phyloP scores from a whole-genome alignment of 1,284 basidiomycete genomes.

The Sporisorium iseilematis-ciliati region DNA sequence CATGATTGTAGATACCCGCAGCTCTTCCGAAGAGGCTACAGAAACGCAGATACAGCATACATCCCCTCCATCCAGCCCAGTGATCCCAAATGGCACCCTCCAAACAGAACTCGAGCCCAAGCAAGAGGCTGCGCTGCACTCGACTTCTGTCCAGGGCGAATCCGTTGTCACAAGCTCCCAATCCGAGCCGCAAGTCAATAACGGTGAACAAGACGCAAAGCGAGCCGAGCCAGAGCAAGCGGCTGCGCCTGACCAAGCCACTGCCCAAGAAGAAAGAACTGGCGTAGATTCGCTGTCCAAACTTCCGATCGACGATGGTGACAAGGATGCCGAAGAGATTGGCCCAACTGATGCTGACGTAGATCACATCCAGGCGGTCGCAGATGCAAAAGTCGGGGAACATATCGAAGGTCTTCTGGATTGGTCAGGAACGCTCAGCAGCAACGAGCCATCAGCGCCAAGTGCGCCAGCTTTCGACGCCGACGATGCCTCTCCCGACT shows the following conservation, averaged over 20 bases:
- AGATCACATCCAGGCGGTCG: constrained; percentile 21
- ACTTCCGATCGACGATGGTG: neutral
- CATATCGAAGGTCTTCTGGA: constrained; percentile 24
- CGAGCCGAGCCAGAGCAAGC: neutral
- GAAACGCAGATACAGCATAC: constrained; percentile 19
- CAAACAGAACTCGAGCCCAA: neutral
- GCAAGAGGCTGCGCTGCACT: neutral
- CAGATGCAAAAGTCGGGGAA: constrained; percentile 26
- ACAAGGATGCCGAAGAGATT: neutral
- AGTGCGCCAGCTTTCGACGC: constrained; percentile 1
- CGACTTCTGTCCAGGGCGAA: neutral
- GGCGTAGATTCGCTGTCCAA: neutral
- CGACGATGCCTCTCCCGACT: neutral
- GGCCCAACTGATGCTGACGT: constrained; percentile 33
- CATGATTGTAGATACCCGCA: constrained; percentile 17
- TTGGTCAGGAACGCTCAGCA: constrained; percentile 17
- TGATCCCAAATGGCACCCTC: neutral
- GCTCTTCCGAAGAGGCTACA: constrained; percentile 33
- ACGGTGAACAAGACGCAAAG: neutral
- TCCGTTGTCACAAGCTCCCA: constrained; percentile 1
- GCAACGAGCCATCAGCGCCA: constrained; percentile 1
- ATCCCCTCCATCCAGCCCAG: constrained; percentile 13
- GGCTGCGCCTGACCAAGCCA: neutral
- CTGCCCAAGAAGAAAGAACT: neutral
- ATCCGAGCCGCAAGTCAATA: neutral